A percentile compares a stretch with the other conserved stretches of the same genome.
Evolutionary conservation across 163 green algal species (phyloP).

Genomic region (Coccomyxa subellipsoidea): DNA sequence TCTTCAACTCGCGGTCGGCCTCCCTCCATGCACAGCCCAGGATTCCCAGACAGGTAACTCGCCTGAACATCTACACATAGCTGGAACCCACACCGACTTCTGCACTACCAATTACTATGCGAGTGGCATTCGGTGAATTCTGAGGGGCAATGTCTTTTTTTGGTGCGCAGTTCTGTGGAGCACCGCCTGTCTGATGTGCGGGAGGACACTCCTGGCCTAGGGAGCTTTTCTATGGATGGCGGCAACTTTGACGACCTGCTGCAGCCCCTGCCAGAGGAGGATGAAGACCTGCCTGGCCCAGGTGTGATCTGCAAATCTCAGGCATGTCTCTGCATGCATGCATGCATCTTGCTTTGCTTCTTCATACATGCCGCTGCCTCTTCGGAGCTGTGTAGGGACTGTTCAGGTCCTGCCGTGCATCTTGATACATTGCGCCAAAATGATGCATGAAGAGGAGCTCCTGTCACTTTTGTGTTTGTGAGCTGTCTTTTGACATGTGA

Average conservation of each 20-base stretch:
- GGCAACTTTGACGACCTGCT: neutral
- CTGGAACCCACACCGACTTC: too few species aligned
- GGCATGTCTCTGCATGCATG: too few species aligned
- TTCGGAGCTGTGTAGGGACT: too few species aligned
- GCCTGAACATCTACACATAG: too few species aligned
- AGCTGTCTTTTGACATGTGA: neutral
- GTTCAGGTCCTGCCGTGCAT: too few species aligned
- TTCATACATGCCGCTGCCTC: too few species aligned
- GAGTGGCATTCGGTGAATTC: too few species aligned
- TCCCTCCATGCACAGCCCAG: neutral
- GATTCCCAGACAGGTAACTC: neutral
- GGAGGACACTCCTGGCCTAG: neutral
- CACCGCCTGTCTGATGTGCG: slow-evolving; percentile 2
- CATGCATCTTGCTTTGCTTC: too few species aligned
- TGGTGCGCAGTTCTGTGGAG: neutral
- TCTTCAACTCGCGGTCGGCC: neutral
- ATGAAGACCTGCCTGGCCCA: neutral
- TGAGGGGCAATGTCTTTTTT: too few species aligned
- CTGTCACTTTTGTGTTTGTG: too few species aligned
- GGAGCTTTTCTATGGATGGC: neutral
- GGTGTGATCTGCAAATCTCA: neutral
- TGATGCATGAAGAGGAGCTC: neutral
- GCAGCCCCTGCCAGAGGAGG: neutral
- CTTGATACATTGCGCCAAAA: too few species aligned
- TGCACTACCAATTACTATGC: too few species aligned